phyloP scores from a whole-genome alignment of 2,329 filamentous ascomycete species.

The Nemania abortiva region DNA sequence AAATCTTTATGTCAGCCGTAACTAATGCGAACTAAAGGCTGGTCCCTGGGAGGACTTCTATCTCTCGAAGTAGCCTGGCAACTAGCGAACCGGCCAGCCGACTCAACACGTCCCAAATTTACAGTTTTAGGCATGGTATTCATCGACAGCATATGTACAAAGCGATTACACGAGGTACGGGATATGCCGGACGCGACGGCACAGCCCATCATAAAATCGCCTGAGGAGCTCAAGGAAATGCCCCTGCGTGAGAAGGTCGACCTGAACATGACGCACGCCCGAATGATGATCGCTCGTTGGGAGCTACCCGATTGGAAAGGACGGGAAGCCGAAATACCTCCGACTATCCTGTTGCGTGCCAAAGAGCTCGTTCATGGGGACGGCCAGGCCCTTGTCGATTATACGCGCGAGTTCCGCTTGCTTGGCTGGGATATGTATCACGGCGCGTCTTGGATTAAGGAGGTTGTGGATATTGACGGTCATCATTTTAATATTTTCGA shows the following conservation, averaged over 20 bases:
- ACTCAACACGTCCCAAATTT: constrained; percentile 45
- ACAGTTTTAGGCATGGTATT: constrained; percentile 64
- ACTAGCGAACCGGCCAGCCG: constrained; percentile 53
- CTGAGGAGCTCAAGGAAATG: constrained; percentile 49
- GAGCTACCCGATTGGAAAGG: constrained; percentile 44
- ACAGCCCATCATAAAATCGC: constrained; percentile 47
- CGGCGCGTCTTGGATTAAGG: constrained; percentile 57
- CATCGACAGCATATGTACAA: constrained; percentile 63
- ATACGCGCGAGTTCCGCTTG: constrained; percentile 55
- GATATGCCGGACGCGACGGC: constrained; percentile 38
- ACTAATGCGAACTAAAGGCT: constrained; percentile 51
- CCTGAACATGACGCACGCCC: constrained; percentile 52
- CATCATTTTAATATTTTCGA: constrained; percentile 61
- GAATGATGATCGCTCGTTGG: constrained; percentile 49
- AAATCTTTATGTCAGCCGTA: neutral
- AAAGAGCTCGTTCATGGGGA: constrained; percentile 51
- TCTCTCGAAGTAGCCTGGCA: constrained; percentile 63
- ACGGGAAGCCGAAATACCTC: constrained; percentile 51
- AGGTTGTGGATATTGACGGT: constrained; percentile 62
- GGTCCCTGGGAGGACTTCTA: constrained; percentile 67
- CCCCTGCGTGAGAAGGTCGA: constrained; percentile 49
- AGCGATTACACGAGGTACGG: constrained; percentile 37
- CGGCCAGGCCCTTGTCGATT: constrained; percentile 56
- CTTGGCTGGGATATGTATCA: constrained; percentile 65
- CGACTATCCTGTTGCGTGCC: constrained; percentile 61